Evolutionary conservation across 164 flowering plant genomes (phyloP), one percentile per base, ranked within the genome.

Genomic region (Protea cynaroides): DNA sequence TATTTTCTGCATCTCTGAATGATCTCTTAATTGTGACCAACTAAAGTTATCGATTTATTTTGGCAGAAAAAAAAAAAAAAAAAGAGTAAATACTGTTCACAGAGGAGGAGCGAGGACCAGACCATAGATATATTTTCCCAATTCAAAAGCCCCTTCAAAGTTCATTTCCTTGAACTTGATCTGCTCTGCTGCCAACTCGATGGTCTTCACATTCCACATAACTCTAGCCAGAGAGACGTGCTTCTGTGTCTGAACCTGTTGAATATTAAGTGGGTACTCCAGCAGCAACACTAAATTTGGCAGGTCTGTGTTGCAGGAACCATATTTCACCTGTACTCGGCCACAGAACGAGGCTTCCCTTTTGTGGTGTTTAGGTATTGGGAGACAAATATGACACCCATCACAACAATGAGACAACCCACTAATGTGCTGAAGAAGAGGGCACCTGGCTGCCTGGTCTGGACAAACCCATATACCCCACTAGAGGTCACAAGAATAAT

Each of bases 381-480:
- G 52, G 94, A 79, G 61, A 92, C 83, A 56, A 95, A 90, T 47
- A 95, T 80, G 56, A 88, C 89, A 37, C 86, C 97, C 97, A 95
- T 95, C 66, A 92, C 83, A 14, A 95, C 68, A 61, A 95, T 74
- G n/a, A 95, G 94, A 81, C 96, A 90, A 24, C 99, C 99, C 6
- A 92, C 88, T 29, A 95, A 78, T 4, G 91, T 90, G 86, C 99
- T 95, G 79, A 95, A 95, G 86, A 95, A 95, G 62, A 94, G 84
- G 64, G 97, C 99, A 12, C 99, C 97, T 1, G 97, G 97, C 67
- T 92, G 94, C 81, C 96, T 86, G 25, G 96, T 88, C 77, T 95
- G 99, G 40, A 89, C 99, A 73, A 88, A 95, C 25, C 97, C 97
- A 63, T 95, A 92, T 0, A 88, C 82, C 40, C 99, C 98, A 69